Conservation (phyloP, 352 stramenopile genomes). For the Phytophthora pisi region DNA sequence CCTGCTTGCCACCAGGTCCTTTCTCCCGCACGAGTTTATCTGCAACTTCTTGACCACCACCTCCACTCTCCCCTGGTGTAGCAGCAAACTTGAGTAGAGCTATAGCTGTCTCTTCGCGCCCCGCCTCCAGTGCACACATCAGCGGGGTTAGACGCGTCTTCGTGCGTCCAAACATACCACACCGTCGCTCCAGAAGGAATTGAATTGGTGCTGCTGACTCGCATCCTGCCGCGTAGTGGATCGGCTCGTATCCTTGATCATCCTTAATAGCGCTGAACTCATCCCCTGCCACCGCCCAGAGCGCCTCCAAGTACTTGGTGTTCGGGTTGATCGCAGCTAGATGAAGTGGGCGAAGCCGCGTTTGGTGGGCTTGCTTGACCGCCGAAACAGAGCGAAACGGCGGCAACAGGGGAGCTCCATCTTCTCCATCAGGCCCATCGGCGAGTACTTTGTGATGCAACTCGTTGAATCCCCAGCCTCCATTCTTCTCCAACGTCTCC, state of each 20-base stretch:
- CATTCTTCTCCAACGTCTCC: slow-evolving; percentile 51
- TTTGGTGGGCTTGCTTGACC: slow-evolving; percentile 70
- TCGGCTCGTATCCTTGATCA: slow-evolving; percentile 59
- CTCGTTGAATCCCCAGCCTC: slow-evolving; percentile 51
- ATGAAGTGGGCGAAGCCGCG: slow-evolving; percentile 70
- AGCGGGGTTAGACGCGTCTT: slow-evolving; percentile 71
- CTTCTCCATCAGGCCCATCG: slow-evolving; percentile 34
- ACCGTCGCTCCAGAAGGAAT: slow-evolving; percentile 65
- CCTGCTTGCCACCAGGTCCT: slow-evolving; percentile 56
- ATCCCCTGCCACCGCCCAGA: slow-evolving; percentile 63
- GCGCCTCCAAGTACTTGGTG: slow-evolving; percentile 56
- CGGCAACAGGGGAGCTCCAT: slow-evolving; percentile 37
- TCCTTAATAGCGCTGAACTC: slow-evolving; percentile 63
- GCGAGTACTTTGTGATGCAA: slow-evolving; percentile 49
- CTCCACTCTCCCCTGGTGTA: slow-evolving; percentile 30
- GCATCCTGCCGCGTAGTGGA: slow-evolving; percentile 74
- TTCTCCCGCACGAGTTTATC: slow-evolving; percentile 52
- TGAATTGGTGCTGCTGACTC: slow-evolving; percentile 54
- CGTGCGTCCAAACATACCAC: slow-evolving; percentile 58
- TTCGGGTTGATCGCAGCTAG: slow-evolving; percentile 81
- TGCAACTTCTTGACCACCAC: slow-evolving; percentile 49
- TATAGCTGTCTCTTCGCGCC: slow-evolving; percentile 62
- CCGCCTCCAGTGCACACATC: slow-evolving; percentile 54
- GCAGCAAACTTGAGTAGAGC: slow-evolving; percentile 50
- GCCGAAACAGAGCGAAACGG: slow-evolving; percentile 67